A percentile compares a stretch with the other conserved stretches of the same genome.
Evolutionary conservation across 1,284 basidiomycete genomes (phyloP).

Genomic region (Laetiporus sulphureus): DNA sequence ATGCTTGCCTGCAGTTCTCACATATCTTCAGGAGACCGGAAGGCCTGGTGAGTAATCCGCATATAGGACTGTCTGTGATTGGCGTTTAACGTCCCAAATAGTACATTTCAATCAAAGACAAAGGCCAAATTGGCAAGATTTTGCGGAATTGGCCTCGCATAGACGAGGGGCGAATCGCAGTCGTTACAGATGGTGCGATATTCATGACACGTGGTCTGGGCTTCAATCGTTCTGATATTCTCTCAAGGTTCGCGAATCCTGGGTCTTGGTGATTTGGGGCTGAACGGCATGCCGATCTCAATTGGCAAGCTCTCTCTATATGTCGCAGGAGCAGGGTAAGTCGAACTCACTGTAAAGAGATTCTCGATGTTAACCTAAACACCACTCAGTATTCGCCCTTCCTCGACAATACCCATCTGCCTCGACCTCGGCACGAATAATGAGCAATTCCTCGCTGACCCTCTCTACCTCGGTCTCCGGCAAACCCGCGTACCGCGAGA

Average conservation of each 20-base stretch:
- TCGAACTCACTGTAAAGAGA: slow-evolving; percentile 5
- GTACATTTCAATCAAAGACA: slow-evolving; percentile 86
- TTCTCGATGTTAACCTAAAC: not conserved
- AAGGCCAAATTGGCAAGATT: slow-evolving; percentile 68
- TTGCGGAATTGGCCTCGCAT: slow-evolving; percentile 73
- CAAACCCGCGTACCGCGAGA: slow-evolving; percentile 60
- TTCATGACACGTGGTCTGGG: too few species aligned
- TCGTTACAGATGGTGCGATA: slow-evolving; percentile 74
- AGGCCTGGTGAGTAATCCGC: slow-evolving; percentile 50
- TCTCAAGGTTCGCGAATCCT: slow-evolving; percentile 77
- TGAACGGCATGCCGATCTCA: slow-evolving; percentile 89
- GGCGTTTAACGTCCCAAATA: slow-evolving; percentile 23
- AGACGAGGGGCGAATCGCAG: slow-evolving; percentile 73
- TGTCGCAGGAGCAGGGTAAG: slow-evolving; percentile 79
- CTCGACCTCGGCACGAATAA: slow-evolving; percentile 89
- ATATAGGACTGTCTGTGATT: slow-evolving; percentile 1
- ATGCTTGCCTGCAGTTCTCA: slow-evolving; percentile 83
- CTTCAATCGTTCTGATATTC: not conserved
- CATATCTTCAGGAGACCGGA: slow-evolving; percentile 80
- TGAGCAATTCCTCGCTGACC: slow-evolving; percentile 76
- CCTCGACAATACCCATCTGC: slow-evolving; percentile 82
- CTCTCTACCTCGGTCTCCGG: slow-evolving; percentile 84
- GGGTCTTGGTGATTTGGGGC: slow-evolving; percentile 85
- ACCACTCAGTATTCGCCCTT: slow-evolving; percentile 67
- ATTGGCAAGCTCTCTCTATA: slow-evolving; percentile 93